These are phyloP conservation scores for Ophiostoma ips DNA, from an alignment of 2,329 filamentous ascomycete species.

Conservation along the genomic window DNA sequence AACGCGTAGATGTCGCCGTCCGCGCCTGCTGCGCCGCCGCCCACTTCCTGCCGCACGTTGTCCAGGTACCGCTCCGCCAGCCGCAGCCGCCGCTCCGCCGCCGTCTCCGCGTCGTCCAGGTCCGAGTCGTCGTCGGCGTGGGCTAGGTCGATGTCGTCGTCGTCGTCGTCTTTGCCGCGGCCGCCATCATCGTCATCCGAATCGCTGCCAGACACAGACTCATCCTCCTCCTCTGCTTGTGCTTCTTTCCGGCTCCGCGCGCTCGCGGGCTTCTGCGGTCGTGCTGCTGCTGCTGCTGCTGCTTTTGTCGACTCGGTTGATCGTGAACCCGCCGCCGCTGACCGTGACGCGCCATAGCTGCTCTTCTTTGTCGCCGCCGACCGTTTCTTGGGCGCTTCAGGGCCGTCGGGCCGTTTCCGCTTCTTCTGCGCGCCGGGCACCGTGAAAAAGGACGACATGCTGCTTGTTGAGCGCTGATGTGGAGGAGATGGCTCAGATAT, in stretches of 20 bases:
- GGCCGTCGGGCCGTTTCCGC: conserved; percentile 55
- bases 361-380: conserved; percentile 25
- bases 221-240: conserved; percentile 17
- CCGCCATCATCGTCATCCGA: conserved; percentile 53
- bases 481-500: neutral
- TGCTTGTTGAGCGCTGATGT: neutral
- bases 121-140: conserved; percentile 29
- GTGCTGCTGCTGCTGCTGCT: neutral
- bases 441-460: conserved; percentile 95
- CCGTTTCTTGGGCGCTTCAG: conserved; percentile 46
- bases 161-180: conserved; percentile 60
- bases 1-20: conserved; percentile 61
- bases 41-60: conserved; percentile 67
- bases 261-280: conserved; percentile 14
- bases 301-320: neutral
- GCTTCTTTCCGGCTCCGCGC: neutral
- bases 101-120: conserved; percentile 74
- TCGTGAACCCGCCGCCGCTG: neutral
- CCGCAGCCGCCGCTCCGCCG: conserved; percentile 70
- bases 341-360: neutral
- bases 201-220: conserved; percentile 35
- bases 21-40: conserved; percentile 22
- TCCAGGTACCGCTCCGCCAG: conserved; percentile 88
- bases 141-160: conserved; percentile 42
- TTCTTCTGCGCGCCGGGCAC: conserved; percentile 77